Conservation (phyloP, 192 early-diverging fungal genomes). For the Backusella tuberculispora region DNA sequence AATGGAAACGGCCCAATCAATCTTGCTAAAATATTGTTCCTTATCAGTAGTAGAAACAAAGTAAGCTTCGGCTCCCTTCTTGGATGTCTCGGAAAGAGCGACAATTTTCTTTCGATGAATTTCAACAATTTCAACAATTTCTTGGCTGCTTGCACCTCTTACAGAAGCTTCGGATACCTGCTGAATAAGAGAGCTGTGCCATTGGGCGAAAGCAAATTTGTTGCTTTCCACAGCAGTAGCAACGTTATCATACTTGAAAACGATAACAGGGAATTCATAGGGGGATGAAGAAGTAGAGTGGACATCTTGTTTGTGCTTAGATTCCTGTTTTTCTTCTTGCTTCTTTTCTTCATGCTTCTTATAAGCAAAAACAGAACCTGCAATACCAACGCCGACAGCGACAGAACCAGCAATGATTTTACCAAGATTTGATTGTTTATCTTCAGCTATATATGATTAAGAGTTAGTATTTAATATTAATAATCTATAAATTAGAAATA, state of each 20-base stretch:
- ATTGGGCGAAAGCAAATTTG: background rate
- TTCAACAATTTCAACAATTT: constrained; percentile 1
- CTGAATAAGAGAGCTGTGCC: constrained; percentile 9
- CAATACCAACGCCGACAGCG: background rate
- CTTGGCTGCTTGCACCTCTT: background rate
- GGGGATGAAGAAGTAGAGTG: too few species aligned
- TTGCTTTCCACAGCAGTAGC: too few species aligned
- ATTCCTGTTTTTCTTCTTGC: background rate
- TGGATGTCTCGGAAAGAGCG: constrained; percentile 18
- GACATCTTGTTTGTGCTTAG: too few species aligned
- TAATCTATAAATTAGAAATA: background rate
- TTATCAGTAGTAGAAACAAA: background rate
- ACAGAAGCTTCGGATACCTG: background rate
- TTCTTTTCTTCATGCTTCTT: background rate
- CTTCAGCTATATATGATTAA: background rate
- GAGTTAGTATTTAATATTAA: background rate
- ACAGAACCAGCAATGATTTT: background rate
- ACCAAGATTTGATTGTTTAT: background rate
- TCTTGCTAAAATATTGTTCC: constrained; percentile 6
- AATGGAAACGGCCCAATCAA: background rate
- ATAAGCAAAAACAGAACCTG: background rate
- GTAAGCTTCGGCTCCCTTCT: background rate
- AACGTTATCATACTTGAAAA: too few species aligned
- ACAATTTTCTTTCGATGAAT: background rate
- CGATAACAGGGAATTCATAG: too few species aligned